Base-by-base conservation (phyloP, 108 stramenopile genomes). In the Skeletonema grethae region DNA sequence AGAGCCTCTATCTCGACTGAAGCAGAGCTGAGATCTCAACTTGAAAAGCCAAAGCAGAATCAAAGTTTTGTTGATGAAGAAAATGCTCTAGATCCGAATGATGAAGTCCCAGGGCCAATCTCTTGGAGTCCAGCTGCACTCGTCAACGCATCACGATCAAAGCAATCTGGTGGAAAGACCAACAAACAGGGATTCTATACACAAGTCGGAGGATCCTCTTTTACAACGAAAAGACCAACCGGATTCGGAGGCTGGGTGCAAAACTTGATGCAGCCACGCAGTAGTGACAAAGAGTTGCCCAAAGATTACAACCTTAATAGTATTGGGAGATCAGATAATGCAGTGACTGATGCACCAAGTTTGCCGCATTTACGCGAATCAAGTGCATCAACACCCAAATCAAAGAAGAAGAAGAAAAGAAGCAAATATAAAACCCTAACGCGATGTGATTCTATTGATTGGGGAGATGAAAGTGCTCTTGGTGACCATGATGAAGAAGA, bases 401-500 rank as follows among this genome's bases (percentile, higher is more conserved):
- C 59, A 41, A 31, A 25, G 20, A 57, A 58, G n/a, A 58, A 58
- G n/a, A 58, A 67, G 46, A 38, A 25, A 25, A 53, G 9, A 53
- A 53, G 50, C 50, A 53, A 20, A 53, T 32, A 76, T 10, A 24
- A 18, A 39, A 38, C 2, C 15, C 16, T 36, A 4, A 12, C 12
- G 35, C 25, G 36, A 76, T 10, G 41, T 48, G 69, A 70, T 16
- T 71, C 45, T 43, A 71, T 78, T 45, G 65, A 67, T 41, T 78
- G 77, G 77, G 77, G 57, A 59, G 77, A 78, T 71, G 77, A 78
- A 35, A 78, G 65, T 39, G 65, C 48, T 34, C 48, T 30, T 56
- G 50, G 65, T 34, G 73, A 57, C 7, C 38, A 24, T 22, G 63
- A 61, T 9, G 36, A 64, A 5, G 63, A 57, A 5, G 68, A 45